These are phyloP conservation scores for Globisporangium echinulatum DNA, from an alignment of 352 stramenopile genomes.

Conservation along the genomic window DNA sequence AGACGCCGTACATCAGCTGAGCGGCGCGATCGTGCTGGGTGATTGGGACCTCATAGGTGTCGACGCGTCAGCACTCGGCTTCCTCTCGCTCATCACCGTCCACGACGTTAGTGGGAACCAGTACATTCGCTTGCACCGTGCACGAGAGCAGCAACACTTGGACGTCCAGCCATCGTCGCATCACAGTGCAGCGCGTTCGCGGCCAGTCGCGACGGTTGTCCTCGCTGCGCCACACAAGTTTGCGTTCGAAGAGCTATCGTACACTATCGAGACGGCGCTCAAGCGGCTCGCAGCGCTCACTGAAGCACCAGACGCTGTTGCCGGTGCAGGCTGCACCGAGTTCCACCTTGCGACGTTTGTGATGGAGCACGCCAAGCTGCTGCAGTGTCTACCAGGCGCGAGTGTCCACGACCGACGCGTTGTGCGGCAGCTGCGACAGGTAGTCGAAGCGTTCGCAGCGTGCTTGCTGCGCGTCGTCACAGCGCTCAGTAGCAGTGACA, in stretches of 20 bases:
- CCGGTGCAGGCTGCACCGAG: constrained; percentile 42
- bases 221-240: constrained; percentile 26
- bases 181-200: not conserved
- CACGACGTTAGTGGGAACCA: constrained; percentile 26
- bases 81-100: constrained; percentile 31
- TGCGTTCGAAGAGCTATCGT: constrained; percentile 41
- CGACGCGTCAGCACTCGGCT: constrained; percentile 23
- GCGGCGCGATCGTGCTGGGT: constrained; percentile 35
- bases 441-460: constrained; percentile 19
- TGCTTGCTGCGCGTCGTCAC: constrained; percentile 19
- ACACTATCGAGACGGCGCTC: constrained; percentile 29
- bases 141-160: not conserved
- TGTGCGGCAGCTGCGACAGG: constrained; percentile 27
- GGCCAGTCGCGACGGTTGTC: constrained; percentile 37
- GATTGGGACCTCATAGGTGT: constrained; percentile 31
- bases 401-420: constrained; percentile 5
- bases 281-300: constrained; percentile 32
- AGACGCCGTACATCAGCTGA: constrained; percentile 46
- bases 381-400: not conserved
- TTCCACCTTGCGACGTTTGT: constrained; percentile 38
- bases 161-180: not conserved
- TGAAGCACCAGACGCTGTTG: constrained; percentile 30
- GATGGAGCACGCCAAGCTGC: constrained; percentile 22
- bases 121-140: constrained; percentile 28
- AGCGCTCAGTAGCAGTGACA: constrained; percentile 10